Evolutionary conservation across 2,329 filamentous ascomycete species (phyloP), one percentile per base, ranked within the genome.

Genomic region (Sclerotinia glacialis): DNA sequence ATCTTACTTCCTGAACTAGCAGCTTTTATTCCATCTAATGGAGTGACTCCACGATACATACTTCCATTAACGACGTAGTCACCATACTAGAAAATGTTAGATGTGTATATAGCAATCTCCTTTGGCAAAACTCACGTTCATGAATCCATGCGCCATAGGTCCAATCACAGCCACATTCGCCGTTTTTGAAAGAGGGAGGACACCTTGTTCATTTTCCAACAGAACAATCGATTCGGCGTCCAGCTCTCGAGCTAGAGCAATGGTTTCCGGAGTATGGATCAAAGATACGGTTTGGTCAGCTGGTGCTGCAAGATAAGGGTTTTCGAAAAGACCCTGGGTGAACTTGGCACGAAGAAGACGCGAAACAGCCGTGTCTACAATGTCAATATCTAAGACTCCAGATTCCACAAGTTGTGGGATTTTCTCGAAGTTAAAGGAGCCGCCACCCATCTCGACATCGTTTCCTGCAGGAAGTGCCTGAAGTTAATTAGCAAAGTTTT

Each of bases 211-310:
- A 69, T 97, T 97, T 79, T 96, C 96, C 49, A 97, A 82, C 64
- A 96, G 76, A 0, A 93, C 89, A 16, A 89, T 91, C 18, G 90
- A 91, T 75, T 96, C 92, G 0, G 88, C 88, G 7, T 92, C 93
- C 28, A 97, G 84, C 65, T 88, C 80, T 31, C 91, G 86, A 3
- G 92, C 91, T 0, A 95, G 77, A 11, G 82, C 79, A 42, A 88
- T 83, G 74, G 94, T 91, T 67, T 90, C 84, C 0, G 82, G 85
- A 1, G 84, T 89, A 72, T 91, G 86, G 68, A 92, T 86, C 40
- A 86, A 80, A 37, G 83, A 80, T 16, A 79, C 78, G 70, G 85
- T 85, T 71, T 88, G 75, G 6, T 83, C 81, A 11, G 83, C 77
- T 0, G 85, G 76, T 0, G 87, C 85, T 5, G 82, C 87, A 1